Percentiles rank a stretch among this genome's conserved stretches.
Evolutionary conservation across 2,329 filamentous ascomycete genomes (phyloP).

Genomic region (Calonectria crousiana): DNA sequence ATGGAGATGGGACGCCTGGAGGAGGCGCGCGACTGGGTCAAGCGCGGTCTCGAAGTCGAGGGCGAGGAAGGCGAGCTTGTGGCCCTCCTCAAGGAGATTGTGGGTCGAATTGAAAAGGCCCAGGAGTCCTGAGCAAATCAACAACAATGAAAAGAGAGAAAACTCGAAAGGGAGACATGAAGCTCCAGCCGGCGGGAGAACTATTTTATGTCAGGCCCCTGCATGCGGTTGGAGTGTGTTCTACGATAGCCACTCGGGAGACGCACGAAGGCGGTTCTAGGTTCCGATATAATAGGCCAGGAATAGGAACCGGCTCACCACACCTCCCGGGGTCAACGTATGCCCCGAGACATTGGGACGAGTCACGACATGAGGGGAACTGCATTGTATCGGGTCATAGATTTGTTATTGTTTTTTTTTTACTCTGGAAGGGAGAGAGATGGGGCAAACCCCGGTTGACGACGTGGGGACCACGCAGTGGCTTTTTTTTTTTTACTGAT

Average conservation of each 20-base stretch:
- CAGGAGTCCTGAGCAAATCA: conserved; percentile 42
- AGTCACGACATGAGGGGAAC: conserved; percentile 4
- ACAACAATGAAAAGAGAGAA: neutral
- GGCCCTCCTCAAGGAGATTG: conserved; percentile 73
- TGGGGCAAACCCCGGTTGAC: neutral
- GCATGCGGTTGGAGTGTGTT: neutral
- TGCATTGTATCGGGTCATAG: conserved; percentile 7
- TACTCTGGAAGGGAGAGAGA: neutral
- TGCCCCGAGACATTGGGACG: conserved; percentile 1
- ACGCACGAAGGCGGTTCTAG: neutral
- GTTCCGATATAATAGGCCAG: neutral
- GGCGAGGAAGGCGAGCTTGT: conserved; percentile 75
- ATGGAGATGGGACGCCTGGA: conserved; percentile 90
- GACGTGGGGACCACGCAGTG: conserved; percentile 6
- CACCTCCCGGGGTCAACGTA: neutral
- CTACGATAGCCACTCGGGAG: conserved; percentile 1
- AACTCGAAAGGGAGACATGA: neutral
- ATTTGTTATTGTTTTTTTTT: conserved; percentile 4
- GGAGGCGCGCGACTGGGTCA: conserved; percentile 85
- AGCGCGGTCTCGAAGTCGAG: conserved; percentile 84
- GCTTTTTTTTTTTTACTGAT: conserved; percentile 6
- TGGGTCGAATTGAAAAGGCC: conserved; percentile 58
- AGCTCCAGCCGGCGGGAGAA: neutral
- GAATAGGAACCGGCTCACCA: neutral
- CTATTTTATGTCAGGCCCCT: neutral